Evolutionary conservation across 768 basidiomycete genomes (phyloP), one percentile per base, ranked within the genome.

Genomic region (Agaricus blazei): DNA sequence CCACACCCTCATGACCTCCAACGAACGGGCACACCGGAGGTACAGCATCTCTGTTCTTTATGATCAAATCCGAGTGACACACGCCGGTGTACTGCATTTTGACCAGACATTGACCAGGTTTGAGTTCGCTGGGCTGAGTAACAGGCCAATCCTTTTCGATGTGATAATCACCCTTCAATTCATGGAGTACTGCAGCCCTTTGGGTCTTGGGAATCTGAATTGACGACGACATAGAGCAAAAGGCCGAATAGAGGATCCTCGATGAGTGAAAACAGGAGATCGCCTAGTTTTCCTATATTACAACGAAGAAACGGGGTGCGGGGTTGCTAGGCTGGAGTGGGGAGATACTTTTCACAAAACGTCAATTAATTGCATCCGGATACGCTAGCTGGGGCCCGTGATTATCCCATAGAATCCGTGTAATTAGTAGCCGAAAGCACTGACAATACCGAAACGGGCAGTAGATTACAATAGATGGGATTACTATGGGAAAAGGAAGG

Each of bases 1-100:
- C 91, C 9, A 90, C 89, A 59, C 91, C 92, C 69, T 93, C 87
- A 64, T 93, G 92, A 0, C 93, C 90, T 15, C 89, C 89, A 54
- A 92, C 79, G 45, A 91, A 80, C 0, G 87, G 87, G 0, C 74
- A 74, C 47, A 73, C 80, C 27, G 82, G 75, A 15, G 75, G 66
- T 5, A 87, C 50, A 0, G 93, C 90, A 93, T 94, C 93, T 42
- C 79, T 82, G 29, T 78, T 68, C 46, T 79, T 81, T 29, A 85
- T 84, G 62, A 92, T 90, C 14, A 90, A 76, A 64, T 93, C 90
- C 1, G 87, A 88, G 64, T 92, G 90, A 70, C 91, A 93, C 14
- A 92, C 89, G 54, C 90, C 90, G 2, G 87, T 83, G 71, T 81
- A 85, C 36, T 78, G 75, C 63, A 93, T 75, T 69, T 88, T 86